Evolutionary conservation across 257 asterid species (phyloP), one percentile per base, ranked within the genome.

Genomic region (Solanum ossicruentum): DNA sequence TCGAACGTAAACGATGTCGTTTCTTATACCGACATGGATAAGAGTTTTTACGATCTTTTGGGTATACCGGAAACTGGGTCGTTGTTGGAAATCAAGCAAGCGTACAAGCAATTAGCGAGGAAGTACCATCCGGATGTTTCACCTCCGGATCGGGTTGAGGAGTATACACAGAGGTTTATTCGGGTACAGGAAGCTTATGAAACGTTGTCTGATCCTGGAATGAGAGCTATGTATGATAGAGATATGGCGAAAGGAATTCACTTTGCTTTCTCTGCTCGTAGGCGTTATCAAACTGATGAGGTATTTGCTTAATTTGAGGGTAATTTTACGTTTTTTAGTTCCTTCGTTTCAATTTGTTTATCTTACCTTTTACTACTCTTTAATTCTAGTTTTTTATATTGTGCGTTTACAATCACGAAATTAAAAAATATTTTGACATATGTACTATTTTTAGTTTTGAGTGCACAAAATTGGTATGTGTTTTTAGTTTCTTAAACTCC

Each of bases 91-190:
- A 94, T 95, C 63, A 95, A 94, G 28, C 97, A 91, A 47, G 99
- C 99, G 73, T 95, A 95, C 90, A 95, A 94, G 91, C 97, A 91
- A 89, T 85, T 95, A 13, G 99, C 96, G 5, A 82, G 97, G 84
- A 93, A 93, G 93, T 95, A 93, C 87, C 99, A 95, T 89, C 99
- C 99, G 84, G 99, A 95, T 85, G 97, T 95, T 1, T 95, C 97
- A 5, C 99, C 99, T 0, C 97, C 99, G 87, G 98, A 66, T 85
- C 95, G 91, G 92, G 93, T 88, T 51, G 91, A 93, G 65, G 96
- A 92, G 91, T 90, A 93, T 39, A 93, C 99, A 1, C 86, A 87
- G 86, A 79, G 90, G 83, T 95, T 95, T 79, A 92, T 95, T 79
- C 92, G 84, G 87, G 97, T 95, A 0, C 97, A 95, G 87, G 96